Percentiles rank a stretch among this genome's conserved stretches.
Conservation (phyloP, 179 eudicot genomes). For the Dionaea muscipula region DNA sequence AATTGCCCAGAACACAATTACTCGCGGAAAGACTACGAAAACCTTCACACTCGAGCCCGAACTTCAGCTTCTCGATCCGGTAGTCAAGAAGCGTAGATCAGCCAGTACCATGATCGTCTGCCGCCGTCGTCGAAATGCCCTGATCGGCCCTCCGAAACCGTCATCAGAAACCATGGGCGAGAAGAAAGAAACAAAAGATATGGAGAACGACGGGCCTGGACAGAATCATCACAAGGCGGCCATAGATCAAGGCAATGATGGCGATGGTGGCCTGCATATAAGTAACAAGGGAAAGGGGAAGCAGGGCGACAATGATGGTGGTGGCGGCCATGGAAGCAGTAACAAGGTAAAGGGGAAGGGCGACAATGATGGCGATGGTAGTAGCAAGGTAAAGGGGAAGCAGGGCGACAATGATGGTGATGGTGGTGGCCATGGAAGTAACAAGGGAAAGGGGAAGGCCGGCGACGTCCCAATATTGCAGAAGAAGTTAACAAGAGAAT, state of each 20-base stretch:
- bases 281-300: conserved; percentile 3
- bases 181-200: too few relatives aligned
- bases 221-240: too few relatives aligned
- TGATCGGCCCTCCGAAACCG: conserved; percentile 15
- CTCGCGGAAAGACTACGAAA: conserved; percentile 7
- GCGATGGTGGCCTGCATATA: background rate
- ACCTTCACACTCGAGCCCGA: conserved; percentile 16
- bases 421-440: conserved; percentile 3
- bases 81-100: conserved; percentile 26
- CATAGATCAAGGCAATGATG: background rate
- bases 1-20: conserved; percentile 8
- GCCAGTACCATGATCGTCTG: conserved; percentile 27
- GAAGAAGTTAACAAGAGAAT: conserved; percentile 15
- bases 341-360: background rate
- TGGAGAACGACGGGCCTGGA: too few relatives aligned
- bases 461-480: background rate
- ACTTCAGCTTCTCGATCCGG: conserved; percentile 17
- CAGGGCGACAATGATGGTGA: background rate
- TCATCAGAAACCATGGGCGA: too few relatives aligned
- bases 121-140: conserved; percentile 16
- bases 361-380: background rate
- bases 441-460: background rate
- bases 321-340: too few relatives aligned
- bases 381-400: too few relatives aligned
- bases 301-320: background rate